Evolutionary conservation across 2,329 filamentous ascomycete species (phyloP).

Genomic region (Tolypocladium album): DNA sequence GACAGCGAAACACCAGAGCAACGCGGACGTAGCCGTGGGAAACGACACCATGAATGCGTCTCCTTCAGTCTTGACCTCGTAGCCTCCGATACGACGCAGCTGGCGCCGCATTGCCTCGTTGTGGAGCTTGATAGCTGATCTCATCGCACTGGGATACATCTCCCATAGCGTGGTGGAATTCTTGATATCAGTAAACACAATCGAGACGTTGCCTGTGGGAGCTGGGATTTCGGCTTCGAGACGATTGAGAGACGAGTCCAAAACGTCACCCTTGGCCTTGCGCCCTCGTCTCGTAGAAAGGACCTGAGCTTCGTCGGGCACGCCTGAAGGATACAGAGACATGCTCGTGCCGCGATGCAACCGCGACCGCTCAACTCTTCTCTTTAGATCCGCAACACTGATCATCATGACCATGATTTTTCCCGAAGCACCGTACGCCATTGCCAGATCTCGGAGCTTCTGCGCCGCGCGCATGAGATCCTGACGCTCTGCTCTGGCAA

Average conservation of each 20-base stretch:
- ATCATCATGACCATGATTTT: conserved; percentile 99
- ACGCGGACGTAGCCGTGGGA: conserved; percentile 83
- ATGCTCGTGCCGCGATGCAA: conserved; percentile 70
- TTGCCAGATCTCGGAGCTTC: conserved; percentile 87
- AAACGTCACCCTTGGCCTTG: conserved; percentile 50
- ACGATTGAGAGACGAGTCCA: conserved; percentile 77
- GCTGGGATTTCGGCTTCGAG: conserved; percentile 86
- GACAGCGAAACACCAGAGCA: conserved; percentile 94
- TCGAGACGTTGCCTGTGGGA: conserved; percentile 79
- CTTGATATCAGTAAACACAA: conserved; percentile 99
- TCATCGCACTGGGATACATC: conserved; percentile 88
- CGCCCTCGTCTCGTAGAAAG: conserved; percentile 54
- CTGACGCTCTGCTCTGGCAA: conserved; percentile 73
- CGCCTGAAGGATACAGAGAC: conserved; percentile 68
- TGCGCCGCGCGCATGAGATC: conserved; percentile 94
- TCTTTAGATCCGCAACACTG: conserved; percentile 82
- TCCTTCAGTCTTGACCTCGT: conserved; percentile 99
- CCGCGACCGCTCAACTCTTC: conserved; percentile 63
- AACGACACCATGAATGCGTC: conserved; percentile 99
- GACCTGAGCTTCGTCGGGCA: conserved; percentile 59
- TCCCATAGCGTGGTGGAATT: conserved; percentile 96
- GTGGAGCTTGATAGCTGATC: conserved; percentile 92
- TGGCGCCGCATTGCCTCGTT: conserved; percentile 95
- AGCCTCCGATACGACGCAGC: conserved; percentile 85
- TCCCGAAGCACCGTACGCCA: conserved; percentile 84